A percentile compares a stretch with the other conserved stretches of the same genome.
Evolutionary conservation across 192 early-diverging fungal species (phyloP).

Genomic region (Umbelopsis ramanniana): DNA sequence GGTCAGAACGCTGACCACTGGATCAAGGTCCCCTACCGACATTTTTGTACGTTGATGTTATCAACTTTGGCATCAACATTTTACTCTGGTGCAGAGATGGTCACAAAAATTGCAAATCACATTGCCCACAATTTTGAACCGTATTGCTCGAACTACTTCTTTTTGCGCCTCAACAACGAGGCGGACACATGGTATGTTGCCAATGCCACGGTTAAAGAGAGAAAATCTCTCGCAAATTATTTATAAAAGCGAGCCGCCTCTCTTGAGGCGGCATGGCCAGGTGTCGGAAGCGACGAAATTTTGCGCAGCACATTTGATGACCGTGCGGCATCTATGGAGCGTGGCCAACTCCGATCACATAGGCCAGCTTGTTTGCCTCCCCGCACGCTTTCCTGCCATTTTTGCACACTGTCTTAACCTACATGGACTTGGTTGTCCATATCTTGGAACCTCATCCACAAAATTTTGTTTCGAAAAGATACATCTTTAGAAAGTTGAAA

Average conservation of each 20-base stretch:
- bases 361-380: neutral
- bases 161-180: neutral
- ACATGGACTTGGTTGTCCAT: neutral
- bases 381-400: conserved; percentile 1
- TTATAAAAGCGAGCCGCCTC: neutral
- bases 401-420: neutral
- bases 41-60: neutral
- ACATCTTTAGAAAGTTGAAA: neutral
- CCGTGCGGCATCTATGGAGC: neutral
- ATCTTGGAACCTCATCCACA: neutral
- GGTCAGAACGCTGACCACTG: neutral
- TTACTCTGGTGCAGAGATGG: neutral
- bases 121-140: neutral
- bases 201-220: neutral
- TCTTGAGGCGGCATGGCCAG: neutral
- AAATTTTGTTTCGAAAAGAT: neutral
- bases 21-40: neutral
- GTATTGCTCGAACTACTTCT: neutral
- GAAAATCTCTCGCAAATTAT: neutral
- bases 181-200: neutral
- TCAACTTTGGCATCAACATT: neutral
- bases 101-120: neutral
- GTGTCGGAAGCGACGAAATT: neutral
- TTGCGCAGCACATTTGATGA: neutral
- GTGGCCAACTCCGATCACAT: neutral